Base-by-base conservation (phyloP, 2,329 filamentous ascomycete genomes). In the Microdochium trichocladiopsis region DNA sequence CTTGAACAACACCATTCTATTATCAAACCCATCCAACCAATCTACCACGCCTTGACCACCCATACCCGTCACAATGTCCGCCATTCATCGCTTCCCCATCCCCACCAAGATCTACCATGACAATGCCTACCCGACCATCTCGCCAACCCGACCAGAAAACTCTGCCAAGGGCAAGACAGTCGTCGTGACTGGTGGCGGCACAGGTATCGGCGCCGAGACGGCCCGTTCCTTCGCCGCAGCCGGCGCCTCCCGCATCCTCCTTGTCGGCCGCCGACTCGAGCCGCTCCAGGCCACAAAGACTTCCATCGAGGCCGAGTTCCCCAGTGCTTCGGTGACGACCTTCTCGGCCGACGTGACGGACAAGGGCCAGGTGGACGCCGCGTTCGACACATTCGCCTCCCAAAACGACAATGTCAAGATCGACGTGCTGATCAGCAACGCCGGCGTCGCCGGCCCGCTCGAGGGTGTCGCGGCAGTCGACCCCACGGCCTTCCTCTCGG, bases 121-220 rank as follows among this genome's bases (percentile, higher is more conserved):
- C 12, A 60, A 62, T 21, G 58, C 65, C 3, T 68, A 72, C 52
- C 56, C 60, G 16, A 61, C 68, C 21, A 66, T 74, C 33, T 69
- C 66, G 24, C 72, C 72, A 6, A 63, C 60, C 4, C 67, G 65
- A 9, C 67, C 73, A 2, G 66, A 67, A 49, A 65, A 75, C 43
- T 71, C 68, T 22, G 66, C 64, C 50, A 63, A 61, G 49, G 67
- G 66, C 50, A 75, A 72, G 54, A 67, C 60, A 8, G 57, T 75
- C 11, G 4, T 75, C 4, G 56, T 75, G 14, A 78, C 74, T 3
- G 74, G 73, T 21, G 73, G 70, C 0, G 72, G 73, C 3, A 57
- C 57, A 11, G 75, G 74, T 6, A 77, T 78, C 36, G 74, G 75
- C 31, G 65, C 64, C 43, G 70, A 65, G 48, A 76, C 69, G 5